Conservation (phyloP, 352 stramenopile genomes). For the Blastocystis sp. region DNA sequence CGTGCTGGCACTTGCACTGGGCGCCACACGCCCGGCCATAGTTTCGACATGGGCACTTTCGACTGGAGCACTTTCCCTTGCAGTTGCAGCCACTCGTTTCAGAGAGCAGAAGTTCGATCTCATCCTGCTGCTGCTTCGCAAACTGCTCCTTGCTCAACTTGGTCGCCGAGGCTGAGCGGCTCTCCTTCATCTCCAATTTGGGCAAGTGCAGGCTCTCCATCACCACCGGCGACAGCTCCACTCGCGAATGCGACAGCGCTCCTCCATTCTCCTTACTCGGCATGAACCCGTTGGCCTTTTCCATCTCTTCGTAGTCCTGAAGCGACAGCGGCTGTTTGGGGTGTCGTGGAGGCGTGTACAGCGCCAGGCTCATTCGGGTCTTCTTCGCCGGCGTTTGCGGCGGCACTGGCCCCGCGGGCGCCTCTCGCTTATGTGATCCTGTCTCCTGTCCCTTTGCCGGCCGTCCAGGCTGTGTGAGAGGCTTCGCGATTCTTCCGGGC, state of each 20-base stretch:
- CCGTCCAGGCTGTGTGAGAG: no score
- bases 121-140: background rate
- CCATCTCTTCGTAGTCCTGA: background rate
- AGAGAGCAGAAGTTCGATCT: conserved; percentile 29
- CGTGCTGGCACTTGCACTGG: background rate
- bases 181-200: background rate
- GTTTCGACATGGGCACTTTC: conserved; percentile 58
- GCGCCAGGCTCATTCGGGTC: background rate
- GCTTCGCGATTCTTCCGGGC: no score
- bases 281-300: background rate
- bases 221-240: background rate
- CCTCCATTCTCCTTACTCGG: background rate
- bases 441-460: no score
- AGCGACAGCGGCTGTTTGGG: conserved; percentile 15
- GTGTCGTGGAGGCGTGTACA: background rate
- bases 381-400: background rate
- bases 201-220: conserved; percentile 28
- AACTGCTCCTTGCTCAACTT: conserved; percentile 4
- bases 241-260: background rate
- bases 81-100: conserved; percentile 27
- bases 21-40: conserved; percentile 21
- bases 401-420: background rate
- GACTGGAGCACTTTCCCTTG: conserved; percentile 57
- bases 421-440: no score
- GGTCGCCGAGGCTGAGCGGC: background rate